Evolutionary conservation across 176 grass and related monocot genomes (phyloP).

Genomic region (Carex cristatella): DNA sequence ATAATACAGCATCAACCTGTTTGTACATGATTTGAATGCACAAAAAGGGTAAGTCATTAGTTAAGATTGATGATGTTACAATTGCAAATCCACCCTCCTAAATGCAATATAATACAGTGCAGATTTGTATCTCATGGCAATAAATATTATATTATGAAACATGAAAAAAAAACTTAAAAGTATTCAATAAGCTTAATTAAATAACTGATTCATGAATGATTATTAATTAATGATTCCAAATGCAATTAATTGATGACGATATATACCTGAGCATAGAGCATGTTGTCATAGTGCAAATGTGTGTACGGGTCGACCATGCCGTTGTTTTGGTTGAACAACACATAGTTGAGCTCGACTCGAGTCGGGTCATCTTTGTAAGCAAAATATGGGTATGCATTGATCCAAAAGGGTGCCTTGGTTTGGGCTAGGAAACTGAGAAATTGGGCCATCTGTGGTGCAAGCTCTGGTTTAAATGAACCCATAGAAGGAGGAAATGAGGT

Average conservation of each 20-base stretch:
- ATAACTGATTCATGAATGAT: neutral
- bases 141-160: neutral
- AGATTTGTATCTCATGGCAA: neutral
- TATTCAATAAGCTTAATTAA: neutral
- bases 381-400: constrained; percentile 92
- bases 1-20: constrained; percentile 71
- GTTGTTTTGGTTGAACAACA: constrained; percentile 45
- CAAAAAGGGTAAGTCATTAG: neutral
- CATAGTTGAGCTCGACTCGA: constrained; percentile 55
- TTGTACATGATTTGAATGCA: neutral
- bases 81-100: neutral
- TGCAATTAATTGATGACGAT: neutral
- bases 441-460: constrained; percentile 42
- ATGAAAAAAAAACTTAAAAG: neutral
- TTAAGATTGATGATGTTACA: neutral
- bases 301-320: constrained; percentile 85
- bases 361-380: constrained; percentile 75
- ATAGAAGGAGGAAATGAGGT: constrained; percentile 86
- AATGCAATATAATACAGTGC: neutral
- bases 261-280: constrained; percentile 73
- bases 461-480: constrained; percentile 54
- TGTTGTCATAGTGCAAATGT: constrained; percentile 75
- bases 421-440: constrained; percentile 61
- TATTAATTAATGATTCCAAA: neutral
- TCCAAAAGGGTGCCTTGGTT: constrained; percentile 69